These are phyloP conservation scores for Diplocarpon mali DNA, from an alignment of 2,329 filamentous ascomycete species.

Conservation along the genomic window DNA sequence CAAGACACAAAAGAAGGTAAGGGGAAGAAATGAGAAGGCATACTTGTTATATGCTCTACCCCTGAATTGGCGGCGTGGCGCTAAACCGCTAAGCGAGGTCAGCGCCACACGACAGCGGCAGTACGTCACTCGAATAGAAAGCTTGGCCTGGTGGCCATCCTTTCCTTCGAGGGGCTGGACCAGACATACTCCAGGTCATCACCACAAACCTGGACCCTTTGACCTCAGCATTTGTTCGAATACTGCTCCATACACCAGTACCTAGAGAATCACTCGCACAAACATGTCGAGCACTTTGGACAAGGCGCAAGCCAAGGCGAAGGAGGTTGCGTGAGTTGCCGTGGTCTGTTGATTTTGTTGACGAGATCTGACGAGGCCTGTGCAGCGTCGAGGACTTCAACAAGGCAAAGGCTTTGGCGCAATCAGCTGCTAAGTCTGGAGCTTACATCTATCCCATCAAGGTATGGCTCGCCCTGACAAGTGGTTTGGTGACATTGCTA, in stretches of 20 bases:
- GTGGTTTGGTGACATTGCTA: constrained; percentile 3
- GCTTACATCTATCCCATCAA: constrained; percentile 82
- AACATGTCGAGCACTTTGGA: constrained; percentile 23
- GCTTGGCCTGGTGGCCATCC: background rate
- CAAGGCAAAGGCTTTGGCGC: constrained; percentile 50
- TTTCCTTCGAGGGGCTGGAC: background rate
- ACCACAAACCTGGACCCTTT: no score
- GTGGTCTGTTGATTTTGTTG: background rate
- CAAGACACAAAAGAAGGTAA: no score
- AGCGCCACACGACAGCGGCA: background rate
- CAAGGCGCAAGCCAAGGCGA: constrained; percentile 22
- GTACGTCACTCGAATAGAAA: background rate
- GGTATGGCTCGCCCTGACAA: constrained; percentile 27
- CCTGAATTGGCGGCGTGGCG: no score
- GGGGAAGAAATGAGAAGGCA: no score
- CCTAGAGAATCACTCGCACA: background rate
- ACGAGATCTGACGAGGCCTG: constrained; percentile 6
- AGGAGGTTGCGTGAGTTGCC: constrained; percentile 26
- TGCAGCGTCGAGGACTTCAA: constrained; percentile 58
- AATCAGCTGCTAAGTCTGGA: constrained; percentile 61
- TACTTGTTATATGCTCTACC: no score
- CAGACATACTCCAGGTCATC: background rate
- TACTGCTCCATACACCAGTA: background rate
- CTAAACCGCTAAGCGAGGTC: no score
- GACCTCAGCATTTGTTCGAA: no score